These are phyloP conservation scores for Salvia sclarea DNA, from an alignment of 305 asterid genomes.

Conservation along the genomic window DNA sequence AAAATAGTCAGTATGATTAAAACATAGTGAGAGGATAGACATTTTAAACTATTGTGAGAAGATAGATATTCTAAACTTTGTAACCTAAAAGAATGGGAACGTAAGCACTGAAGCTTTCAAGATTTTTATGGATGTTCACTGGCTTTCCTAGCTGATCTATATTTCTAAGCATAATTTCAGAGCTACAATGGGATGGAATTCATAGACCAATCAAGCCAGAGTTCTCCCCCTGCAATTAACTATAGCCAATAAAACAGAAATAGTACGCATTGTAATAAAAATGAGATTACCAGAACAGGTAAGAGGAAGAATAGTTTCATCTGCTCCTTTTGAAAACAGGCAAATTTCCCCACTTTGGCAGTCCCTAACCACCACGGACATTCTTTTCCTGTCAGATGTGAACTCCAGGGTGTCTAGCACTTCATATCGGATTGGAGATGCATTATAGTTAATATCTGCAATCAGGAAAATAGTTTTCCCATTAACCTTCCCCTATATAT, in stretches of 20 bases:
- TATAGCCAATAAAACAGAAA: conserved; percentile 10
- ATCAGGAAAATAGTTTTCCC: too few species aligned
- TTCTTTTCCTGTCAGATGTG: conserved; percentile 94
- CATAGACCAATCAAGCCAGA: neutral
- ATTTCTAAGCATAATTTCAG: neutral
- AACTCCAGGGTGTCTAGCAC: conserved; percentile 90
- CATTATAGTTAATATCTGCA: conserved; percentile 79
- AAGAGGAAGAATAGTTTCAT: conserved; percentile 85
- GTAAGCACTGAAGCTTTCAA: neutral
- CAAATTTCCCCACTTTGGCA: conserved; percentile 60
- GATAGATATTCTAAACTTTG: conserved; percentile 2
- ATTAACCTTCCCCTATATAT: too few species aligned
- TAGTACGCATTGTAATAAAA: conserved; percentile 9
- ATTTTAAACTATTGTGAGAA: neutral
- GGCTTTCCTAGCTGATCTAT: conserved; percentile 11
- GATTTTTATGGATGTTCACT: conserved; percentile 11
- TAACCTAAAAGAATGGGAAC: neutral
- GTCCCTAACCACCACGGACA: conserved; percentile 90
- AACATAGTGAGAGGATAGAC: neutral
- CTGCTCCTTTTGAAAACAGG: conserved; percentile 95
- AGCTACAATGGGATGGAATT: conserved; percentile 23
- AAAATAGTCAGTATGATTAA: conserved; percentile 4
- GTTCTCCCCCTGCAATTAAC: neutral
- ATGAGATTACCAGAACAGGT: conserved; percentile 62
- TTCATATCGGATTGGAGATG: conserved; percentile 67